phyloP scores from a whole-genome alignment of 768 basidiomycete genomes.

The Pleurotus salmoneostramineus region DNA sequence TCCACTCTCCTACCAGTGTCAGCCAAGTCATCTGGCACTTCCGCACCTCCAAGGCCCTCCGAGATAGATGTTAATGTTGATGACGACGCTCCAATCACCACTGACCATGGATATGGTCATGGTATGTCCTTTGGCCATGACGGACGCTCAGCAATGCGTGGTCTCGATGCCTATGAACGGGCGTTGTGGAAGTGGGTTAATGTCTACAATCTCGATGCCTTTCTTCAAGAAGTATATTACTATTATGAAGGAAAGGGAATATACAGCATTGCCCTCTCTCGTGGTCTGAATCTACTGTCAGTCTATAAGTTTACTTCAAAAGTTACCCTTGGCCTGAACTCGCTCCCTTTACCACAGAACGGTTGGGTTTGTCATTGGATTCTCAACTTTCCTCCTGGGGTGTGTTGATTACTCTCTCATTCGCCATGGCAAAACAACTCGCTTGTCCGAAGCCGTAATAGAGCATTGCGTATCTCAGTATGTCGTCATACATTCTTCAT shows the following conservation, averaged over 20 bases:
- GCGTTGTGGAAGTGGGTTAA: constrained; percentile 99
- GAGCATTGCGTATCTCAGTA: constrained; percentile 82
- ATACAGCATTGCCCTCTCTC: constrained; percentile 87
- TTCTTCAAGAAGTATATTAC: constrained; percentile 90
- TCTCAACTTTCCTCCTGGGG: constrained; percentile 93
- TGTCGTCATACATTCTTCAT: constrained; percentile 17
- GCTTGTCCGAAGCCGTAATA: constrained; percentile 79
- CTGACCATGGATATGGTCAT: constrained; percentile 16
- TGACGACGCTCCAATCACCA: constrained; percentile 17
- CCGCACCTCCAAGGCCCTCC: constrained; percentile 62
- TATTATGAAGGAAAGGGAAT: constrained; percentile 98
- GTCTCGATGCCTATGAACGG: constrained; percentile 80
- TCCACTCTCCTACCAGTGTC: constrained; percentile 34
- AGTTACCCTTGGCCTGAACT: background rate
- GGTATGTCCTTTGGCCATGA: constrained; percentile 25
- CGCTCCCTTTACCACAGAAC: constrained; percentile 56
- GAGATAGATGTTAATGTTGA: constrained; percentile 46
- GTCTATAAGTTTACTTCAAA: constrained; percentile 30
- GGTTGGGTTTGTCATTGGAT: constrained; percentile 96
- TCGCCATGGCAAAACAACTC: constrained; percentile 58
- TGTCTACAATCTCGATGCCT: constrained; percentile 94
- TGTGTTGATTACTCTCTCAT: constrained; percentile 92
- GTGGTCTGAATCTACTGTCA: constrained; percentile 92
- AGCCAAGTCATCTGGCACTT: constrained; percentile 29
- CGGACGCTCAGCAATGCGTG: constrained; percentile 48